These are phyloP conservation scores for Nakazawaea wickerhamii DNA, from an alignment of 805 yeast species.

Conservation along the genomic window DNA sequence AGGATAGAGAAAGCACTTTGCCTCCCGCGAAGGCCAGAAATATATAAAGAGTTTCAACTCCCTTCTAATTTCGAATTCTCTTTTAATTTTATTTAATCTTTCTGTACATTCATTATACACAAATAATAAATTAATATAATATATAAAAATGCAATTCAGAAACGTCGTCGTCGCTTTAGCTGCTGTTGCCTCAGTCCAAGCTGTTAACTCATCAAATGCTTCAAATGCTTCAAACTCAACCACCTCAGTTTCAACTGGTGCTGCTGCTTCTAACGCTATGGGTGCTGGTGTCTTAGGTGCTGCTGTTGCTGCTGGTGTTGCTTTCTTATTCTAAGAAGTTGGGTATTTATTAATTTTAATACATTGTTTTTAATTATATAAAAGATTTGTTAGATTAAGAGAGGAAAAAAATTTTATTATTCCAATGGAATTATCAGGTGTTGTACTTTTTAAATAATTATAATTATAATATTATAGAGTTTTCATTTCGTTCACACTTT, in stretches of 20 bases:
- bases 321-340: conserved; percentile 28
- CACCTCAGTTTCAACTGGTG: conserved; percentile 39
- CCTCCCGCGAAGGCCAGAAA: background rate
- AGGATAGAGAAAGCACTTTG: background rate
- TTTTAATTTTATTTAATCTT: background rate
- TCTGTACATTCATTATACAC: background rate
- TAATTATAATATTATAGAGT: conserved; percentile 8
- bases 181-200: conserved; percentile 64
- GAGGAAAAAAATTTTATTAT: background rate
- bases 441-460: conserved; percentile 1
- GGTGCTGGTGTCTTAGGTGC: conserved; percentile 79
- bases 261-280: conserved; percentile 49
- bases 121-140: too few relatives aligned
- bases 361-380: conserved; percentile 4
- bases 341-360: conserved; percentile 1
- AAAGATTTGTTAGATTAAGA: conserved; percentile 6
- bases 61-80: background rate
- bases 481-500: conserved; percentile 1
- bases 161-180: conserved; percentile 63
- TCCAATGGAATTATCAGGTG: background rate
- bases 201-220: conserved; percentile 40
- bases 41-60: conserved; percentile 2
- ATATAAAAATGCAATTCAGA: conserved; percentile 66
- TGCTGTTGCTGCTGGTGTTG: conserved; percentile 79
- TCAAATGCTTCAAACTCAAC: conserved; percentile 41